These are phyloP conservation scores for Paecilomyces dactylethromorphus DNA, from an alignment of 2,329 filamentous ascomycete genomes.

Conservation along the genomic window DNA sequence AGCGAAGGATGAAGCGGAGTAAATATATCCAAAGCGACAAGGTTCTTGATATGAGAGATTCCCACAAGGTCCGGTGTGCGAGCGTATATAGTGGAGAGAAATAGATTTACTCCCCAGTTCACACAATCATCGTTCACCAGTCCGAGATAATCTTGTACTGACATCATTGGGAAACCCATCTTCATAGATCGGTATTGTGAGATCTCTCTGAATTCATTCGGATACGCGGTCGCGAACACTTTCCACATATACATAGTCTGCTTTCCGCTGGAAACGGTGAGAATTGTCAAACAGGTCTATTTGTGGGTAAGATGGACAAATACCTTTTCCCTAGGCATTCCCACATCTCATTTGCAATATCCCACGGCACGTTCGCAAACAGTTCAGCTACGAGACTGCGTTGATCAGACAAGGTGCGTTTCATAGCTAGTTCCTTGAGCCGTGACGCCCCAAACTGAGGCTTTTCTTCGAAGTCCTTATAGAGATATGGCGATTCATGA, in stretches of 20 bases:
- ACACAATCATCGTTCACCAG: constrained; percentile 23
- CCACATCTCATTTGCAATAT: constrained; percentile 34
- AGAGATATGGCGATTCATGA: constrained; percentile 31
- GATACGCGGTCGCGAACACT: constrained; percentile 32
- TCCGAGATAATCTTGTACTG: constrained; percentile 28
- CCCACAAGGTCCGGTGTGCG: constrained; percentile 29
- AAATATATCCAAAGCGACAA: constrained; percentile 33
- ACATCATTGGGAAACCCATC: constrained; percentile 21
- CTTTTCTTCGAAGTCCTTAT: constrained; percentile 18
- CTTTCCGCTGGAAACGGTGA: constrained; percentile 18
- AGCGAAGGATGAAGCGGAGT: constrained; percentile 11
- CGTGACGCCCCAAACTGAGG: constrained; percentile 21
- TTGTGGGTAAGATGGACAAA: constrained; percentile 5
- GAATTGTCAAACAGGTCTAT: constrained; percentile 2
- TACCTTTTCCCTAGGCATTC: constrained; percentile 29
- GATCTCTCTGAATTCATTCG: constrained; percentile 23
- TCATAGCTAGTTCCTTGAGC: constrained; percentile 29
- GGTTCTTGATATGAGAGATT: constrained; percentile 31
- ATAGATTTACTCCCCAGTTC: constrained; percentile 30
- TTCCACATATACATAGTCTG: constrained; percentile 39
- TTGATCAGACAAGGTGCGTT: constrained; percentile 27
- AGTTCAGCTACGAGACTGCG: constrained; percentile 25
- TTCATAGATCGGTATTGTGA: constrained; percentile 23
- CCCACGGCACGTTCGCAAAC: constrained; percentile 34
- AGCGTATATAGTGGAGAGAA: constrained; percentile 24